Percentiles rank a stretch among this genome's conserved stretches.
phyloP scores from a whole-genome alignment of 768 basidiomycete genomes.

The Suillus brevipes region DNA sequence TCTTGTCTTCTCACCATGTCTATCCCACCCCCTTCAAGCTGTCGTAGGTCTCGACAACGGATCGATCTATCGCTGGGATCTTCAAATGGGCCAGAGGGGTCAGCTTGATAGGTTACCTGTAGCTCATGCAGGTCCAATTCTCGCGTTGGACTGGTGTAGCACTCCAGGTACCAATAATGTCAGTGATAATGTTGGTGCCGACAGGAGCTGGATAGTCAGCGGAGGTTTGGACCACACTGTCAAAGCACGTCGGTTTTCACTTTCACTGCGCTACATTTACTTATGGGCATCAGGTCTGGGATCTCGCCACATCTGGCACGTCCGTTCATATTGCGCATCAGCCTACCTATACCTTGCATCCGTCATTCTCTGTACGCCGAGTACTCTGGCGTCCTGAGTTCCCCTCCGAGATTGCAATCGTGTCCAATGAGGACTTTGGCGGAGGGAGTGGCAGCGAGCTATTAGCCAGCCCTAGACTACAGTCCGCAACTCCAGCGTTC shows the following conservation, averaged over 20 bases:
- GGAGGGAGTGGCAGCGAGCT: constrained; percentile 25
- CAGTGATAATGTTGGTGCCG: constrained; percentile 16
- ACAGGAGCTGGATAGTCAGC: constrained; percentile 73
- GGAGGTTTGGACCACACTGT: constrained; percentile 79
- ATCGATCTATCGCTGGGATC: constrained; percentile 75
- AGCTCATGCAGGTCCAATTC: constrained; percentile 72
- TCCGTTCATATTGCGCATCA: constrained; percentile 59
- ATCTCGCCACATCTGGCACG: constrained; percentile 43
- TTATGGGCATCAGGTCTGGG: constrained; percentile 60
- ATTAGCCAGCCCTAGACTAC: constrained; percentile 31
- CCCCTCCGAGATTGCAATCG: constrained; percentile 73
- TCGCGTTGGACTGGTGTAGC: constrained; percentile 71
- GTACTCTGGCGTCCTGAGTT: constrained; percentile 77
- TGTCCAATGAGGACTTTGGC: constrained; percentile 63
- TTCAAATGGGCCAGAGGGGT: constrained; percentile 75
- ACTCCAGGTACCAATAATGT: constrained; percentile 25
- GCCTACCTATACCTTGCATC: constrained; percentile 70
- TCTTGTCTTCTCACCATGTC: constrained; percentile 67
- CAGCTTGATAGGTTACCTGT: constrained; percentile 70
- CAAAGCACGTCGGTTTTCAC: constrained; percentile 46
- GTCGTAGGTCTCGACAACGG: constrained; percentile 71
- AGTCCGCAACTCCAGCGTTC: constrained; percentile 22
- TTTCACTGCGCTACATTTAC: not conserved
- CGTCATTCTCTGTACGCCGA: constrained; percentile 71
- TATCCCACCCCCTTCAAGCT: constrained; percentile 66